These are phyloP conservation scores for Starmerella asiatica DNA, from an alignment of 805 yeast species.

Conservation along the genomic window DNA sequence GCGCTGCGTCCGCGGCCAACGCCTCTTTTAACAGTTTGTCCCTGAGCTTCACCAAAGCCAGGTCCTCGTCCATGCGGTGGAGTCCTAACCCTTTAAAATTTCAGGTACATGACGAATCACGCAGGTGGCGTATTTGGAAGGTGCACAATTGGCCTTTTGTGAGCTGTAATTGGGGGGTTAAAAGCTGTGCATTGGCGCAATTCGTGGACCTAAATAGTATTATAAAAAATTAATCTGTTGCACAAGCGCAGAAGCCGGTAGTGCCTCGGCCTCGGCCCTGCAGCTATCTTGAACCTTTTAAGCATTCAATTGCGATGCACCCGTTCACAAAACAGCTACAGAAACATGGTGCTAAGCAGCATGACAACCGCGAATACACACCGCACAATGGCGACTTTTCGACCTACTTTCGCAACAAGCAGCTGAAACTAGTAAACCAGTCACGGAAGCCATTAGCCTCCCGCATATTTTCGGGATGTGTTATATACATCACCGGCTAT, in stretches of 20 bases:
- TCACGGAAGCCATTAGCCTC: constrained; percentile 25
- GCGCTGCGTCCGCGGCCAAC: constrained; percentile 1
- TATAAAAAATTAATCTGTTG: too few relatives aligned
- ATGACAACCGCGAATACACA: constrained; percentile 8
- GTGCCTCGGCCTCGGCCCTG: too few relatives aligned
- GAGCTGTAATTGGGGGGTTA: too few relatives aligned
- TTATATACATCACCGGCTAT: constrained; percentile 75
- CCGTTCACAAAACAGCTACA: constrained; percentile 15
- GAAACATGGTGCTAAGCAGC: constrained; percentile 12
- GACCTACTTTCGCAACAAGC: constrained; percentile 52
- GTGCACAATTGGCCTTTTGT: too few relatives aligned
- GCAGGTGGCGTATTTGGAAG: too few relatives aligned
- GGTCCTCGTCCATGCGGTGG: constrained; percentile 17
- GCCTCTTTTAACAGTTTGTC: constrained; percentile 9
- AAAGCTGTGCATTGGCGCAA: too few relatives aligned
- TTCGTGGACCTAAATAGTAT: too few relatives aligned
- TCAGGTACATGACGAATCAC: too few relatives aligned
- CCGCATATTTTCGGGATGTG: constrained; percentile 47
- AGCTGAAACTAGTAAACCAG: constrained; percentile 42
- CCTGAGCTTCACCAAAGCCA: constrained; percentile 10
- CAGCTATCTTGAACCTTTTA: too few relatives aligned
- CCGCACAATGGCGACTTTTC: constrained; percentile 41
- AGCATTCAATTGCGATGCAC: constrained; percentile 11
- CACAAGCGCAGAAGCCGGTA: too few relatives aligned
- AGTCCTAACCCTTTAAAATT: too few relatives aligned